These are phyloP conservation scores for Leccinum aurantiacum DNA, from an alignment of 768 basidiomycete species.

Conservation along the genomic window DNA sequence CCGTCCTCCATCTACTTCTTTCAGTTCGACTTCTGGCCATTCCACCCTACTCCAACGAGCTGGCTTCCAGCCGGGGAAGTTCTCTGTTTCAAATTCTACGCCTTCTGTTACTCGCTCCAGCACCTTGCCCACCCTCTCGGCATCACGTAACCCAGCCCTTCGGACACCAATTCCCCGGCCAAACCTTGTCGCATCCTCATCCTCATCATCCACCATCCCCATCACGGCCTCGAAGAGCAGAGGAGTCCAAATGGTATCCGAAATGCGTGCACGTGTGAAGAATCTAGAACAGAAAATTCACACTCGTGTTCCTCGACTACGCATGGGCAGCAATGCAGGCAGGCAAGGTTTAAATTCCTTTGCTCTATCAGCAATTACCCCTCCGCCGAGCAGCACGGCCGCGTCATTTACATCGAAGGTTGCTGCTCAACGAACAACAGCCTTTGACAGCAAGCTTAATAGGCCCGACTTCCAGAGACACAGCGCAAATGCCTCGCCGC, in stretches of 20 bases:
- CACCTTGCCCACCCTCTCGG: conserved; percentile 52
- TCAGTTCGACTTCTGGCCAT: conserved; percentile 39
- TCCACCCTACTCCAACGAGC: conserved; percentile 51
- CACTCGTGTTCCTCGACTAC: conserved; percentile 79
- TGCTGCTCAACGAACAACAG: conserved; percentile 16
- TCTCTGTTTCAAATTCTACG: conserved; percentile 39
- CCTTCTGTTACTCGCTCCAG: conserved; percentile 59
- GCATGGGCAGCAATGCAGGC: conserved; percentile 75
- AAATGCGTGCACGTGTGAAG: conserved; percentile 83
- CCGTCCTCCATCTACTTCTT: conserved; percentile 32
- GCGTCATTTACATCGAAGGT: conserved; percentile 30
- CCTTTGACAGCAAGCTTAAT: conserved; percentile 24
- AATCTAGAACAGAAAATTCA: conserved; percentile 86
- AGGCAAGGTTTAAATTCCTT: conserved; percentile 44
- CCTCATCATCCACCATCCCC: conserved; percentile 35
- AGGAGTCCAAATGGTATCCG: conserved; percentile 90
- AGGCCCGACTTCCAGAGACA: conserved; percentile 38
- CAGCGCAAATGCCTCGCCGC: conserved; percentile 45
- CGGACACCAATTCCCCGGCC: conserved; percentile 46
- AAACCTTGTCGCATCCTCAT: conserved; percentile 40
- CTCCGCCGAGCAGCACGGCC: conserved; percentile 39
- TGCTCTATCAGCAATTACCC: conserved; percentile 33
- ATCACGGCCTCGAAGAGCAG: conserved; percentile 64
- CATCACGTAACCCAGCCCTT: conserved; percentile 44
- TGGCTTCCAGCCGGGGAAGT: conserved; percentile 47